Evolutionary conservation across 2,329 filamentous ascomycete species (phyloP), one percentile per base, ranked within the genome.

Genomic region (Rhytidhysteron rufulum): DNA sequence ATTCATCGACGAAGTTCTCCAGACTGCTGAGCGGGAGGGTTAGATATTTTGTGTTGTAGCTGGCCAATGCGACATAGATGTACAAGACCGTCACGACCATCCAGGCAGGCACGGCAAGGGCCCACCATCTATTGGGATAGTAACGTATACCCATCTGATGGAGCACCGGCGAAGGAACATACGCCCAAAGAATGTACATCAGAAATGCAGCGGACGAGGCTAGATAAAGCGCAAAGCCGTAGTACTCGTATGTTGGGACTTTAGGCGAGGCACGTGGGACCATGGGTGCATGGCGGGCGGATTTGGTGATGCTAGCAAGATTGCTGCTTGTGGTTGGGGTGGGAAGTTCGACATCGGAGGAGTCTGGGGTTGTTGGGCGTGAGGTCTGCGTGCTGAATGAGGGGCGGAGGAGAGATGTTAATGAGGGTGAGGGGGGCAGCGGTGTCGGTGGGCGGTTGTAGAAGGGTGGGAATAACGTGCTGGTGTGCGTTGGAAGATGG

Each of bases 241-340:
- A 97, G 78, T 97, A 98, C 64, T 98, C 93, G 71, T 98, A 97
- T 0, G 93, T 98, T n/a, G 93, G 93, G 2, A 98, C 90, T 62
- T 93, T 89, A 2, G 93, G 93, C 39, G 85, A 85, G 2, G 89
- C 90, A 41, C 88, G 85, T 5, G 90, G 88, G 15, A 95, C 80
- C 2, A 78, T 83, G 46, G 73, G 78, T 45, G 71, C 78, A 54
- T 72, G 74, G 36, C 70, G 73, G 40, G 76, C 81, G 20, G 77
- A 81, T 58, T 73, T 75, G 4, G 75, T 75, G 45, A 79, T 74
- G 19, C 74, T 74, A 43, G 79, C 77, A 5, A 79, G 78, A 49
- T 79, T 78, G 43, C 78, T 78, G 2, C 74, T 68, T 1, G 70
- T 74, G 5, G 50, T 43, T 7, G 56, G 51, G 17, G 57, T 62